Evolutionary conservation across 306 rosid genomes (phyloP).

Genomic region (Hylodesmum podocarpum): DNA sequence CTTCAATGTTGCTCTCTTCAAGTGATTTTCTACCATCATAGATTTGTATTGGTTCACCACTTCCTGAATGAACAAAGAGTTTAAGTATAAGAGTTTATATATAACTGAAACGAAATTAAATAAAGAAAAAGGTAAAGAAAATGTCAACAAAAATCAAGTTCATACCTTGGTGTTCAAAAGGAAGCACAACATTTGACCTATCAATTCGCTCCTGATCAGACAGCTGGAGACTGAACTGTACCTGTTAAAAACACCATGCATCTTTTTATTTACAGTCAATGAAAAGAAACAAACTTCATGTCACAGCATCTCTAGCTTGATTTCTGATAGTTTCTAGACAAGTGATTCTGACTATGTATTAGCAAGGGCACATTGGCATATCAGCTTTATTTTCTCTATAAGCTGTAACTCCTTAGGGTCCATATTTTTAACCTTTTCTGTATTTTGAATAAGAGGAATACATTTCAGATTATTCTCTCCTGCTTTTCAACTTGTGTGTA

Average conservation of each 20-base stretch:
- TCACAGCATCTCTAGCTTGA: conserved; percentile 15
- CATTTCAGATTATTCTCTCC: too few relatives aligned
- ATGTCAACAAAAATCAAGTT: conserved; percentile 14
- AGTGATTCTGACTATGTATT: neutral
- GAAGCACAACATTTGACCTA: conserved; percentile 89
- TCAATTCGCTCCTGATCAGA: conserved; percentile 89
- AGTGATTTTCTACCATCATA: conserved; percentile 86
- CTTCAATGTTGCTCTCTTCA: conserved; percentile 43
- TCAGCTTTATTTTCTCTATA: too few relatives aligned
- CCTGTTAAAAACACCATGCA: conserved; percentile 45
- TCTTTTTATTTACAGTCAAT: neutral
- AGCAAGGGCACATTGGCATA: too few relatives aligned
- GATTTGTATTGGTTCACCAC: conserved; percentile 73
- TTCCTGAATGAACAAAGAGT: conserved; percentile 50
- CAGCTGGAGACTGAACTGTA: conserved; percentile 82
- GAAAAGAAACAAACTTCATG: conserved; percentile 9
- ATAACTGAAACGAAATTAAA: conserved; percentile 11
- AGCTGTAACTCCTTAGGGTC: too few relatives aligned
- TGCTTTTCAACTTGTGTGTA: too few relatives aligned
- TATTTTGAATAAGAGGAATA: too few relatives aligned
- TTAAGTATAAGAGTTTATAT: neutral
- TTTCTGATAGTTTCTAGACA: neutral
- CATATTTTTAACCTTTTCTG: too few relatives aligned
- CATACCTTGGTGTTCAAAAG: conserved; percentile 95
- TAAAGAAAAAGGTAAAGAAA: neutral